These are phyloP conservation scores for Colletotrichum lini DNA, from an alignment of 2,329 filamentous ascomycete genomes.

Conservation along the genomic window DNA sequence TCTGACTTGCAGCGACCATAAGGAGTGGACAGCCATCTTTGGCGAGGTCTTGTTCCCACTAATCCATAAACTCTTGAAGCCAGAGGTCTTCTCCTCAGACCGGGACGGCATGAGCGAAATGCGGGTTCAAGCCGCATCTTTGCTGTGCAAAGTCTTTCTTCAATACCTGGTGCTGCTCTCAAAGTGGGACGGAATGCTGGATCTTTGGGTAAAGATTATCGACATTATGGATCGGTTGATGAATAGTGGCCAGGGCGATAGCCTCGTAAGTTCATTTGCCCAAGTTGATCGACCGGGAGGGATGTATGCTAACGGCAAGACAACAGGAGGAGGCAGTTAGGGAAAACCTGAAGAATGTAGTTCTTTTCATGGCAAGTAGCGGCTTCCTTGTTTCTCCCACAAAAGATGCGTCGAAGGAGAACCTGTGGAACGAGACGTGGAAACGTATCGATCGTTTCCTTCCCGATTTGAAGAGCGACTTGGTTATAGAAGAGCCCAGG, in stretches of 20 bases:
- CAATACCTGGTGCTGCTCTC: slow-evolving; percentile 91
- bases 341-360: slow-evolving; percentile 95
- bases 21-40: slow-evolving; percentile 97
- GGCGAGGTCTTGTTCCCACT: slow-evolving; percentile 93
- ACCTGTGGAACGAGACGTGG: slow-evolving; percentile 75
- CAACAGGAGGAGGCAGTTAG: slow-evolving; percentile 90
- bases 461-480: slow-evolving; percentile 70
- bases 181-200: slow-evolving; percentile 89
- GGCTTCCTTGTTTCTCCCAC: slow-evolving; percentile 84
- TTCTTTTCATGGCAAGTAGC: slow-evolving; percentile 94
- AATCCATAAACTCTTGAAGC: slow-evolving; percentile 88
- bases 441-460: slow-evolving; percentile 77
- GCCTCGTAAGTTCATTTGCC: slow-evolving; percentile 72
- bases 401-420: slow-evolving; percentile 67
- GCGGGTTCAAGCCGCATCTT: slow-evolving; percentile 88
- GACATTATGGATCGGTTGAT: slow-evolving; percentile 96
- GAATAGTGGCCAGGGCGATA: slow-evolving; percentile 94
- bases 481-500: slow-evolving; percentile 65
- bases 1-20: slow-evolving; percentile 84
- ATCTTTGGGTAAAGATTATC: slow-evolving; percentile 92
- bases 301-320: slow-evolving; percentile 13
- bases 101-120: slow-evolving; percentile 96
- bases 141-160: slow-evolving; percentile 95
- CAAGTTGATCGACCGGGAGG: slow-evolving; percentile 14
- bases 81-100: slow-evolving; percentile 93